A percentile compares a stretch with the other conserved stretches of the same genome.
phyloP scores from a whole-genome alignment of 164 flowering plant genomes.

The Cinnamomum micranthum region DNA sequence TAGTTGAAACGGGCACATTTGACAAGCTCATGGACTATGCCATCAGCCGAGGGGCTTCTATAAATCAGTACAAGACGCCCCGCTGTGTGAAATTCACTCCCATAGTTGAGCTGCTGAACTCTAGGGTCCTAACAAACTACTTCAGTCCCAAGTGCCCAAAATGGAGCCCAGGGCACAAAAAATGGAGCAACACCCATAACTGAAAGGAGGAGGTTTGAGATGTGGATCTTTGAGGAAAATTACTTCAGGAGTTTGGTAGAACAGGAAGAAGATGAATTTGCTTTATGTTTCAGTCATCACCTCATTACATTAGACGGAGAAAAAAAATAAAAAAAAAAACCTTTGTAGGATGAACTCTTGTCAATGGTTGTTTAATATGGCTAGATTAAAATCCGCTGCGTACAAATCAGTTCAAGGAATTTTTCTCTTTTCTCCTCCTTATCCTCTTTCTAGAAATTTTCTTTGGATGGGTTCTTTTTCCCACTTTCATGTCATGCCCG shows the following conservation, averaged over 20 bases:
- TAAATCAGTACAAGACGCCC: constrained; percentile 94
- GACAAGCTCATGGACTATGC: constrained; percentile 98
- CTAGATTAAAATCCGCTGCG: neutral
- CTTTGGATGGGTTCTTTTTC: neutral
- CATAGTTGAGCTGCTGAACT: constrained; percentile 74
- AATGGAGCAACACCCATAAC: constrained; percentile 22
- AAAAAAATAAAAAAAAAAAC: too few relatives aligned
- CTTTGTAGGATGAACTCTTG: neutral
- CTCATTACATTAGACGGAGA: neutral
- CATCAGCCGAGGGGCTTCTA: constrained; percentile 81
- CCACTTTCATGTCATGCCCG: neutral
- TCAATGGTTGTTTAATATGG: neutral
- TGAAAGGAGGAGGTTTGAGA: neutral
- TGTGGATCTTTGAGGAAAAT: neutral
- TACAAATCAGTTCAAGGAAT: neutral
- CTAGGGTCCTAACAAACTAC: constrained; percentile 50
- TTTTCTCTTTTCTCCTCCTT: neutral
- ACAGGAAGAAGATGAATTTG: neutral
- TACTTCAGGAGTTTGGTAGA: too few relatives aligned
- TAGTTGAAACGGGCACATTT: constrained; percentile 79
- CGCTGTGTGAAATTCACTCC: constrained; percentile 91
- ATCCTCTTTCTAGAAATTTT: neutral
- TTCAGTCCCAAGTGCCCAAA: constrained; percentile 93
- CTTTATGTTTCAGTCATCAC: neutral
- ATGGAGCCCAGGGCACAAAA: constrained; percentile 81